phyloP scores from a whole-genome alignment of 2,329 filamentous ascomycete genomes.

The Colletotrichum endophyticum region DNA sequence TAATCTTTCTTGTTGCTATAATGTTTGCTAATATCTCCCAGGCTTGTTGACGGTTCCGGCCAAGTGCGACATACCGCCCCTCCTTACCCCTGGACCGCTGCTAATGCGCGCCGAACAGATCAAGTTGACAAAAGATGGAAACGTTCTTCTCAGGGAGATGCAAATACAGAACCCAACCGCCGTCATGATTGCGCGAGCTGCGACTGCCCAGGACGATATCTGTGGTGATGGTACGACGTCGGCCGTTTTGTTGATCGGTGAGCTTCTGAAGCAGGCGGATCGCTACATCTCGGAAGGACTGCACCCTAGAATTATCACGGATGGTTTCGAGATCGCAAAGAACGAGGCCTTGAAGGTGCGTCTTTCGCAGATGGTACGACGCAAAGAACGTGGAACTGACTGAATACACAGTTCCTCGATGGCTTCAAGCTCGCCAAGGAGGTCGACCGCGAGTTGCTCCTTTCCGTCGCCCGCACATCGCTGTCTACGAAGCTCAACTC shows the following conservation, averaged over 20 bases:
- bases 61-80: slow-evolving; percentile 52
- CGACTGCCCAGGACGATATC: slow-evolving; percentile 97
- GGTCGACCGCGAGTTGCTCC: slow-evolving; percentile 90
- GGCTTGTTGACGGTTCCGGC: slow-evolving; percentile 73
- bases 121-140: slow-evolving; percentile 99
- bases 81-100: slow-evolving; percentile 1
- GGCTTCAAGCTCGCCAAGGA: slow-evolving; percentile 87
- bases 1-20: background rate
- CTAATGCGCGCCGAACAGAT: slow-evolving; percentile 61
- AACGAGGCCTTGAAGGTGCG: slow-evolving; percentile 83
- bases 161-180: slow-evolving; percentile 99
- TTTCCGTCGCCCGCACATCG: slow-evolving; percentile 92
- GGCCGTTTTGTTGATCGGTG: slow-evolving; percentile 92
- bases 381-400: background rate
- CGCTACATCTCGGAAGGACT: slow-evolving; percentile 96
- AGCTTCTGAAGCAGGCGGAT: slow-evolving; percentile 97
- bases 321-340: slow-evolving; percentile 98
- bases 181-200: slow-evolving; percentile 81
- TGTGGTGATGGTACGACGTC: slow-evolving; percentile 98
- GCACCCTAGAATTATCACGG: slow-evolving; percentile 94
- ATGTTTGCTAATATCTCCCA: slow-evolving; percentile 36
- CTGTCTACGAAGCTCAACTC: slow-evolving; percentile 94
- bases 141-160: slow-evolving; percentile 79
- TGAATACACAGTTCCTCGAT: slow-evolving; percentile 78
- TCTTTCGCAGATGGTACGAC: background rate